Evolutionary conservation across 805 yeast species (phyloP).

Genomic region (Myxozyma sirexii): DNA sequence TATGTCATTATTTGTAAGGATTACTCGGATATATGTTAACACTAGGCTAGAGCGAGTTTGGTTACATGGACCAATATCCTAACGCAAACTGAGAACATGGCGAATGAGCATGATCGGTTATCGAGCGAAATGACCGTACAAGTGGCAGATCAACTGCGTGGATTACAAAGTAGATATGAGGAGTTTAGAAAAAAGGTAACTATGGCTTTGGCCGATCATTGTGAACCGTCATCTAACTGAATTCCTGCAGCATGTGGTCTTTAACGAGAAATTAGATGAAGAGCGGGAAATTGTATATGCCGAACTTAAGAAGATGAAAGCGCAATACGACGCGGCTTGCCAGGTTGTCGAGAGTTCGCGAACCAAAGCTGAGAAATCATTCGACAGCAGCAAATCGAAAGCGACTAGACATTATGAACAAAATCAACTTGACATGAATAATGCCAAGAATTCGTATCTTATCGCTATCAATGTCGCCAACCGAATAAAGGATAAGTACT

Average conservation of each 20-base stretch:
- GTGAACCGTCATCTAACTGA: no score
- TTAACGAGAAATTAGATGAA: constrained; percentile 60
- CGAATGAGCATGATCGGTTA: constrained; percentile 64
- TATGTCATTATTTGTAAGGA: background rate
- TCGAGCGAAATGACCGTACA: constrained; percentile 61
- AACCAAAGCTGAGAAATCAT: constrained; percentile 64
- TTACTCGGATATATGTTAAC: background rate
- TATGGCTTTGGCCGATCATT: background rate
- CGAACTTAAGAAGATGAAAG: constrained; percentile 66
- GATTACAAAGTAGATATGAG: constrained; percentile 57
- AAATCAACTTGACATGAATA: constrained; percentile 67
- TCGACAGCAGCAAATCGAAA: constrained; percentile 49
- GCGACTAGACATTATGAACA: constrained; percentile 30
- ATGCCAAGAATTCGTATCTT: constrained; percentile 76
- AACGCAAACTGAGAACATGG: constrained; percentile 76
- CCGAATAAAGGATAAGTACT: constrained; percentile 88
- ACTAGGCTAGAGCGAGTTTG: constrained; percentile 60
- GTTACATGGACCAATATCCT: constrained; percentile 90
- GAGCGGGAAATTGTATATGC: constrained; percentile 53
- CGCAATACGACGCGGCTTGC: constrained; percentile 79
- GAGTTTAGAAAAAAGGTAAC: constrained; percentile 48
- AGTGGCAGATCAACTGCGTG: constrained; percentile 62
- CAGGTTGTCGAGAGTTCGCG: constrained; percentile 78
- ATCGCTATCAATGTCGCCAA: constrained; percentile 82
- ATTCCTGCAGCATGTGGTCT: constrained; percentile 59